phyloP scores from a whole-genome alignment of 2,329 filamentous ascomycete species.

The Kalmusia sp. region DNA sequence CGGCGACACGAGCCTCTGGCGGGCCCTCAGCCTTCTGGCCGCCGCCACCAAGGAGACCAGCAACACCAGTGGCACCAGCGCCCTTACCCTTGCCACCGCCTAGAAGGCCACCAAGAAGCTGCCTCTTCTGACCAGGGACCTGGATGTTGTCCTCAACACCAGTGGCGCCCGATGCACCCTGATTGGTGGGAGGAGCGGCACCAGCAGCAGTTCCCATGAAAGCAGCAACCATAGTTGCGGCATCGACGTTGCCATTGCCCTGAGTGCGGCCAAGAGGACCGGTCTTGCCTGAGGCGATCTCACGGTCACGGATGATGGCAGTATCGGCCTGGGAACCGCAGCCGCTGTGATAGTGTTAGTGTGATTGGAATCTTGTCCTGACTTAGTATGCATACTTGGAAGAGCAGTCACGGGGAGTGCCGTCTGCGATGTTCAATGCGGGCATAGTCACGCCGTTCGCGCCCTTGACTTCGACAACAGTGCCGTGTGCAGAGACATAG shows the following conservation, averaged over 20 bases:
- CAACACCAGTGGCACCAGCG: conserved; percentile 38
- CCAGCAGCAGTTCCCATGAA: conserved; percentile 60
- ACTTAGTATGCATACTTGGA: conserved; percentile 41
- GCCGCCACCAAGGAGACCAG: conserved; percentile 47
- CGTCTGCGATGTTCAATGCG: conserved; percentile 67
- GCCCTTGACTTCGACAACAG: conserved; percentile 63
- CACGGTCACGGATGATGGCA: conserved; percentile 69
- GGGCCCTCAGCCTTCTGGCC: conserved; percentile 56
- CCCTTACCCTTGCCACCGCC: conserved; percentile 31
- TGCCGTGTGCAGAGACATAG: conserved; percentile 63
- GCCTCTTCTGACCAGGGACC: too few species aligned
- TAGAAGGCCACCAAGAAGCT: conserved; percentile 41
- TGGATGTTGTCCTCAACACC: conserved; percentile 45
- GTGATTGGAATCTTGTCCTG: not conserved
- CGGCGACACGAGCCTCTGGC: conserved; percentile 62
- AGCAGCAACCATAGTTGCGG: conserved; percentile 63
- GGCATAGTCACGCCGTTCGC: conserved; percentile 70
- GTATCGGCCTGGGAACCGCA: conserved; percentile 74
- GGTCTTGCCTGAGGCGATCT: conserved; percentile 62
- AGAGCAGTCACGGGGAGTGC: conserved; percentile 72
- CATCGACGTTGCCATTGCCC: conserved; percentile 66
- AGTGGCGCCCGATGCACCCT: conserved; percentile 36
- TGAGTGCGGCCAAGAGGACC: conserved; percentile 69
- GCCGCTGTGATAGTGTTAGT: conserved; percentile 32
- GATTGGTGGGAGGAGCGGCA: conserved; percentile 36